Conservation (phyloP, 495 filamentous ascomycete species). For the Bacidia rubella region DNA sequence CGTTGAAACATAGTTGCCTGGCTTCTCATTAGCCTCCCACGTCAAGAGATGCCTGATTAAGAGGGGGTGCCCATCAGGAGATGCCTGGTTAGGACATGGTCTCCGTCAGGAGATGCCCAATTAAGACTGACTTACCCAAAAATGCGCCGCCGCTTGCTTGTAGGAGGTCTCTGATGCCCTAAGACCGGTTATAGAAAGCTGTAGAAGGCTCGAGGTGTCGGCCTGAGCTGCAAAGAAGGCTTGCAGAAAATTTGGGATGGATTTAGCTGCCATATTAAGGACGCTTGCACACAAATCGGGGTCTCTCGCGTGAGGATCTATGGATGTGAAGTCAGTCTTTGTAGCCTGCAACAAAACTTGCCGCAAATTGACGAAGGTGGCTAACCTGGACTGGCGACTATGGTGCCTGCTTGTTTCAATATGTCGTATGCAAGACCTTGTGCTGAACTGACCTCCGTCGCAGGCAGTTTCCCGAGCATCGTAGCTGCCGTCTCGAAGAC, state of each 20-base stretch:
- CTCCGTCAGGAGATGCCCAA: too few relatives aligned
- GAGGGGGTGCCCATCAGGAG: too few relatives aligned
- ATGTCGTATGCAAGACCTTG: slow-evolving; percentile 38
- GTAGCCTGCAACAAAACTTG: too few relatives aligned
- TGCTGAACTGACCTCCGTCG: slow-evolving; percentile 30
- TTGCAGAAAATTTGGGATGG: slow-evolving; percentile 50
- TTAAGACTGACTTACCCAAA: slow-evolving; percentile 83
- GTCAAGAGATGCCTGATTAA: too few relatives aligned
- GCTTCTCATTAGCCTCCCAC: too few relatives aligned
- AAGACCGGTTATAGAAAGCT: slow-evolving; percentile 63
- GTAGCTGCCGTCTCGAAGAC: slow-evolving; percentile 68
- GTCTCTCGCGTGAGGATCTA: slow-evolving; percentile 46
- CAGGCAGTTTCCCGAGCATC: slow-evolving; percentile 54
- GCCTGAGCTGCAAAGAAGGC: slow-evolving; percentile 38
- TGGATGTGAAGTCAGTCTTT: too few relatives aligned
- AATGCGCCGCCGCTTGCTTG: slow-evolving; percentile 62
- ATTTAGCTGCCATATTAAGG: slow-evolving; percentile 55
- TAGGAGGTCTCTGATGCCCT: slow-evolving; percentile 62
- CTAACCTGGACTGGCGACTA: neutral
- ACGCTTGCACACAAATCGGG: slow-evolving; percentile 69
- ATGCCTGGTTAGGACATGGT: too few relatives aligned
- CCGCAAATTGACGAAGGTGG: too few relatives aligned
- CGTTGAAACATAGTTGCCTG: slow-evolving; percentile 9
- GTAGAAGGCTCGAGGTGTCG: slow-evolving; percentile 54
- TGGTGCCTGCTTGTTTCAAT: slow-evolving; percentile 18